These are phyloP conservation scores for Benincasa hispida DNA, from an alignment of 306 rosid genomes.

Conservation along the genomic window DNA sequence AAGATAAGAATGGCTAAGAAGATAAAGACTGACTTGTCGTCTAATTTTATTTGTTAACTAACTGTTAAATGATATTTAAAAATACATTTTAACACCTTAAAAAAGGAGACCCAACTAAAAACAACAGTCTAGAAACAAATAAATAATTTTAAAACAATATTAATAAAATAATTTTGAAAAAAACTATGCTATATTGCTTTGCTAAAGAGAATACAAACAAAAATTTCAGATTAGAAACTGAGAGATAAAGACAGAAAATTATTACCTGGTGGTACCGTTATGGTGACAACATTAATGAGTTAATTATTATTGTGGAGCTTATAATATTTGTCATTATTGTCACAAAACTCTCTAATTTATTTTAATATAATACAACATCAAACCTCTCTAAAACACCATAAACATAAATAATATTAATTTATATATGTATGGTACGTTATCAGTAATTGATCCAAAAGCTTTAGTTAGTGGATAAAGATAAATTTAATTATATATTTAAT, in stretches of 20 bases:
- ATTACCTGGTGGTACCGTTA: background rate
- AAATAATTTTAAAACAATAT: background rate
- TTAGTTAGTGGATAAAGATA: too few species aligned
- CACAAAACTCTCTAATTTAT: background rate
- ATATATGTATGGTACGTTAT: too few species aligned
- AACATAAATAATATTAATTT: background rate
- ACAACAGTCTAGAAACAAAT: background rate
- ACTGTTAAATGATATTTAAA: too few species aligned
- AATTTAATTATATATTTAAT: too few species aligned
- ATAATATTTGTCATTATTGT: too few species aligned
- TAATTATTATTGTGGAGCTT: background rate
- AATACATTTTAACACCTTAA: too few species aligned
- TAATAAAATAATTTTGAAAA: too few species aligned
- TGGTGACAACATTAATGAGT: background rate
- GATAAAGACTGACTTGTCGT: background rate
- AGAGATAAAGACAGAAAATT: background rate
- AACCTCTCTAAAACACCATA: background rate
- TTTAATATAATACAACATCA: background rate
- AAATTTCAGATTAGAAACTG: background rate
- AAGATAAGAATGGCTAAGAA: background rate
- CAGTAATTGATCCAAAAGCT: too few species aligned
- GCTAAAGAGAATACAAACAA: background rate
- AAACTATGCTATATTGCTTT: too few species aligned
- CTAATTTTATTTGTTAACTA: too few species aligned
- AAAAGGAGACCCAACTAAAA: background rate